Percentiles rank a stretch among this genome's conserved stretches.
Conservation (phyloP, 208 protist genomes). For the Trypanosoma melophagium region DNA sequence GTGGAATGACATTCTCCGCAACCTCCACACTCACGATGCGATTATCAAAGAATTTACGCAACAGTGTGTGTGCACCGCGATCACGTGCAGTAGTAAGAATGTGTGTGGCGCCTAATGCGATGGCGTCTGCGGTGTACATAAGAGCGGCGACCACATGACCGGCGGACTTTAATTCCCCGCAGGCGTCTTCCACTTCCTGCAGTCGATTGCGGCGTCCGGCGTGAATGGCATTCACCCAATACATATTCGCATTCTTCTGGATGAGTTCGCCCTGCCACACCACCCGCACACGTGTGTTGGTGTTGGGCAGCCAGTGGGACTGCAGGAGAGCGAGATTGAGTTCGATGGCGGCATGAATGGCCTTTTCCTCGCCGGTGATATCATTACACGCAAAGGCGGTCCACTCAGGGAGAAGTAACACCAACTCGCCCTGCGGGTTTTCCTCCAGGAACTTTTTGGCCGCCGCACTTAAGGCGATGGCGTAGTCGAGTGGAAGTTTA, state of each 20-base stretch:
- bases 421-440: slow-evolving; percentile 51
- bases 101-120: slow-evolving; percentile 68
- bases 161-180: slow-evolving; percentile 67
- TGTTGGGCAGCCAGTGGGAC: slow-evolving; percentile 41
- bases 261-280: slow-evolving; percentile 81
- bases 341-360: slow-evolving; percentile 70
- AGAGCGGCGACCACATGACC: slow-evolving; percentile 77
- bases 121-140: slow-evolving; percentile 77
- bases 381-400: slow-evolving; percentile 67
- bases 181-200: slow-evolving; percentile 61
- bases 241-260: slow-evolving; percentile 68
- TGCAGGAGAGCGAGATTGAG: slow-evolving; percentile 66
- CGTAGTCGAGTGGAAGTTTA: slow-evolving; percentile 61
- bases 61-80: slow-evolving; percentile 39
- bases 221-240: slow-evolving; percentile 92
- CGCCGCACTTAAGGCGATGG: slow-evolving; percentile 45
- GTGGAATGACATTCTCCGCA: slow-evolving; percentile 54
- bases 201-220: slow-evolving; percentile 76
- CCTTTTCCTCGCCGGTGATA: slow-evolving; percentile 78
- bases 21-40: slow-evolving; percentile 36
- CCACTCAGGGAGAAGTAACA: slow-evolving; percentile 82
- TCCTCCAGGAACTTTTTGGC: slow-evolving; percentile 51
- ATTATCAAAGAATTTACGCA: slow-evolving; percentile 51
- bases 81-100: slow-evolving; percentile 58
- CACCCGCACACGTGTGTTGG: slow-evolving; percentile 46